Evolutionary conservation across 1,284 basidiomycete species (phyloP).

Genomic region (Termitomyces sp.): DNA sequence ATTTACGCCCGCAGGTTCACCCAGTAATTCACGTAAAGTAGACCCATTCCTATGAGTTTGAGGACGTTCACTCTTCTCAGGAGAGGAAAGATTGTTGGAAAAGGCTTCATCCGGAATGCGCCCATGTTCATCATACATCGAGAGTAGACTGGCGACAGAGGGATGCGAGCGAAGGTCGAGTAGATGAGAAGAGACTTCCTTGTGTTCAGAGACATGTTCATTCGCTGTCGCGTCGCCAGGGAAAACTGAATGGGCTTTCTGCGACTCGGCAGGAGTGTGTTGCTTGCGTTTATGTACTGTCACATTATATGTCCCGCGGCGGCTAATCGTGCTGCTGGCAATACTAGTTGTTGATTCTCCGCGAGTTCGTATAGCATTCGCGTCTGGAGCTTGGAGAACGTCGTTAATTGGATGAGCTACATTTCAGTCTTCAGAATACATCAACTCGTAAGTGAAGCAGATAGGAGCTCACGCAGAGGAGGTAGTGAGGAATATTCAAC

Average conservation of each 20-base stretch:
- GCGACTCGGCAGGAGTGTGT: conserved; percentile 60
- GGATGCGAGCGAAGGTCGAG: conserved; percentile 65
- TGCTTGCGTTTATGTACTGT: conserved; percentile 58
- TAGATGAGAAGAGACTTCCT: conserved; percentile 45
- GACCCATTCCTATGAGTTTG: conserved; percentile 60
- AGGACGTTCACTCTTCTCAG: conserved; percentile 36
- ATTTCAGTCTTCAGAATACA: conserved; percentile 1
- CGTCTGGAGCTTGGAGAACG: conserved; percentile 22
- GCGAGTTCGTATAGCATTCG: conserved; percentile 32
- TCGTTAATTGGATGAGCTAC: conserved; percentile 65
- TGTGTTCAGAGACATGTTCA: conserved; percentile 22
- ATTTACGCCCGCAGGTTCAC: conserved; percentile 36
- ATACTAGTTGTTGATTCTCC: conserved; percentile 42
- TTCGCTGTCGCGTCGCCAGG: conserved; percentile 20
- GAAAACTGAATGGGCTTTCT: conserved; percentile 47
- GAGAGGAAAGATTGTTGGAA: conserved; percentile 52
- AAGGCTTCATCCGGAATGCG: conserved; percentile 55
- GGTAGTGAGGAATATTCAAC: conserved; percentile 52
- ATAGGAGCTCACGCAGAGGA: conserved; percentile 55
- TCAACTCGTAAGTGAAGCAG: neutral
- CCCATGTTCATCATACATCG: conserved; percentile 69
- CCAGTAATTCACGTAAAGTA: conserved; percentile 66
- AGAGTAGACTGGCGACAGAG: conserved; percentile 66
- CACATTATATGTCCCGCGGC: conserved; percentile 62
- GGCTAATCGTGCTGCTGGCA: conserved; percentile 42